A percentile compares a stretch with the other conserved stretches of the same genome.
Evolutionary conservation across 495 filamentous ascomycete species (phyloP).

Genomic region (Wilcoxina mikolae): DNA sequence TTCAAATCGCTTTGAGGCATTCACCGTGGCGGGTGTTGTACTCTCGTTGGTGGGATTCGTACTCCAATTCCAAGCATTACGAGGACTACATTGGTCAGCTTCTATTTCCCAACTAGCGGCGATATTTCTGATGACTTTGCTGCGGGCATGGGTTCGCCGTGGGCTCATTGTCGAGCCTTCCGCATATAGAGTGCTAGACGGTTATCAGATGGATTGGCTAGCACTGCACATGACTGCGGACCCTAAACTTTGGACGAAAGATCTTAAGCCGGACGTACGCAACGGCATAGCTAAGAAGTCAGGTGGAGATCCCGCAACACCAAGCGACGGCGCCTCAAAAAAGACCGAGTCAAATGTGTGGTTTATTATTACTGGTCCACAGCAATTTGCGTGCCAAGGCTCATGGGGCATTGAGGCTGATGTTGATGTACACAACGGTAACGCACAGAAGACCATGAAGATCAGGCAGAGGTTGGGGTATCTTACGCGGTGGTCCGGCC

Average conservation of each 20-base stretch:
- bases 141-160: conserved; percentile 16
- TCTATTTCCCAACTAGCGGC: conserved; percentile 18
- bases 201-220: conserved; percentile 25
- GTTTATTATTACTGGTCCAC: neutral
- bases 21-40: conserved; percentile 15
- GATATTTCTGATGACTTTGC: conserved; percentile 15
- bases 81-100: conserved; percentile 16
- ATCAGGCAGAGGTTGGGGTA: conserved; percentile 2
- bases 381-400: neutral
- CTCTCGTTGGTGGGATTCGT: conserved; percentile 22
- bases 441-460: conserved; percentile 1
- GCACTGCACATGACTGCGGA: neutral
- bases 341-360: neutral
- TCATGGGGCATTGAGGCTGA: neutral
- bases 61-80: conserved; percentile 24
- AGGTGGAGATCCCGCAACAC: neutral
- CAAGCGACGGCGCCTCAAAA: neutral
- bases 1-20: neutral
- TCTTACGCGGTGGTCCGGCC: conserved; percentile 6
- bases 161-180: conserved; percentile 7
- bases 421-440: neutral
- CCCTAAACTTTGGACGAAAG: neutral
- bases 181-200: neutral
- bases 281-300: neutral
- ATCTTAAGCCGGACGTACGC: neutral